Conservation (phyloP, 2,329 filamentous ascomycete species). For the Ophiosphaerella narmari region DNA sequence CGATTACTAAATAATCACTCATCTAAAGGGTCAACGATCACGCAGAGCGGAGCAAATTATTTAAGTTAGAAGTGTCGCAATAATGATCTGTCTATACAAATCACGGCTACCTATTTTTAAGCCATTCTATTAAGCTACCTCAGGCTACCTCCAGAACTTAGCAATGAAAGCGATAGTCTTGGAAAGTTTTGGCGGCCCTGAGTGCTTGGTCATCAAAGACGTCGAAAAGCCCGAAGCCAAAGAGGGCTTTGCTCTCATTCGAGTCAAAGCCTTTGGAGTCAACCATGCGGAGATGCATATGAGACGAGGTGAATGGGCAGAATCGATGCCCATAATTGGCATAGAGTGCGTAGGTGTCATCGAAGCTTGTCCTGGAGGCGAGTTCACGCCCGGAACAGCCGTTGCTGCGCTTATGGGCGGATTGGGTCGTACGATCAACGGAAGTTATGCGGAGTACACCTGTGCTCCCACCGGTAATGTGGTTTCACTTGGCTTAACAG, state of each 20-base stretch:
- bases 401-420: conserved; percentile 58
- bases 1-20: too few species aligned
- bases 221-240: conserved; percentile 47
- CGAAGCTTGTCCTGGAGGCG: conserved; percentile 40
- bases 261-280: conserved; percentile 52
- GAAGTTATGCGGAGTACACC: conserved; percentile 57
- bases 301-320: conserved; percentile 51
- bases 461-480: conserved; percentile 45
- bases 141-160: too few species aligned
- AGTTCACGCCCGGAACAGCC: conserved; percentile 47
- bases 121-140: too few species aligned
- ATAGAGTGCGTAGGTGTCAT: conserved; percentile 54
- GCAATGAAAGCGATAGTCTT: conserved; percentile 54
- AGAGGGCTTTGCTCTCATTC: conserved; percentile 49
- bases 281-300: conserved; percentile 56
- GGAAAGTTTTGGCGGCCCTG: conserved; percentile 45
- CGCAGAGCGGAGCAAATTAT: too few species aligned
- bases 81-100: too few species aligned
- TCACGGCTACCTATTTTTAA: too few species aligned
- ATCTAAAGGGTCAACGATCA: too few species aligned
- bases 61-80: too few species aligned
- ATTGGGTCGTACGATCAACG: conserved; percentile 54
- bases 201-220: conserved; percentile 47
- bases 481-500: not conserved
- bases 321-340: conserved; percentile 43